Base-by-base conservation (phyloP, 2,329 filamentous ascomycete genomes). In the Cercospora zeina region DNA sequence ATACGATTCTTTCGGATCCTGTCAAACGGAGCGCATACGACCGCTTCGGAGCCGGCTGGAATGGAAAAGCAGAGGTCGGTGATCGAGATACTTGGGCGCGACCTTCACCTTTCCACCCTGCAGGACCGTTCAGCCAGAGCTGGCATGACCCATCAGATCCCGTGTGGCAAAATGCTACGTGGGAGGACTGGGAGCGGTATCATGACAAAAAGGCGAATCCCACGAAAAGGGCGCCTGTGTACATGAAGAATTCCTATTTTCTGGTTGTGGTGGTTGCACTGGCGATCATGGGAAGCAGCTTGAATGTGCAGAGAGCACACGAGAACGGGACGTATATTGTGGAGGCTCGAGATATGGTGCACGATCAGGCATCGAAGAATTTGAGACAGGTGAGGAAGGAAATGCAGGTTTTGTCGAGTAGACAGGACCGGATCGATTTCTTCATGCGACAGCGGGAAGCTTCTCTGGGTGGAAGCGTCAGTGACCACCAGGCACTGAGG, bases 161-260 rank as follows among this genome's bases (percentile, higher is more conserved):
- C 2, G 84, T 87, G 54, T 84, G 80, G 71, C 75, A 80, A 69
- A 97, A 97, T 74, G 95, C 91, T 0, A 97, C 95, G 0, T 99
- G 95, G 95, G 95, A 99, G 74, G 95, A 99, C 73, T 96, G 92
- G 91, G 90, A 96, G 76, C 82, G 82, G 53, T 96, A 89, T 87
- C 84, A 90, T 69, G 80, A 85, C 34, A 75, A 72, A 70, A 64
- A 73, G 72, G 62, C 62, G 9, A 66, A 78, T 77, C 65, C 58
- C 66, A 77, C 68, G 71, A 71, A 73, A 55, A 71, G 64, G 50
- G 77, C 82, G 65, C 83, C 83, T 0, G 69, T 87, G 57, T 89
- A 87, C 76, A 87, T 93, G 77, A 90, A 89, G 62, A 96, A 96
- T 72, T 85, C 87, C 45, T 83, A 87, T 11, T 97, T 97, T 72